Evolutionary conservation across 2,329 filamentous ascomycete genomes (phyloP), one percentile per base, ranked within the genome.

Genomic region (Colletotrichum cereale): DNA sequence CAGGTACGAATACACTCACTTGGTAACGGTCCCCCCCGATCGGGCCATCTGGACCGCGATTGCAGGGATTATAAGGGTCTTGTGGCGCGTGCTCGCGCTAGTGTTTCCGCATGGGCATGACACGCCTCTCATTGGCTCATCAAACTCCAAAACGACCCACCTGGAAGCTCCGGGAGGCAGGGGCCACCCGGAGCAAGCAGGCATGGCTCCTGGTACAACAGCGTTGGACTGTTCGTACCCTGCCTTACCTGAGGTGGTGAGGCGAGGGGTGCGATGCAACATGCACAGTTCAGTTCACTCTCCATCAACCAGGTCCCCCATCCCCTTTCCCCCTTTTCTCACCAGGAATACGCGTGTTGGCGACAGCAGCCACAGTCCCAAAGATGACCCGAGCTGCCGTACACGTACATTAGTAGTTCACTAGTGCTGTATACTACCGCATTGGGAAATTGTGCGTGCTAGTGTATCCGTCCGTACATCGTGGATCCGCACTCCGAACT

Each of bases 21-120:
- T 18, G 34, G 48, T 47, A 36, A 63, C 38, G 29, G 31, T 10
- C 11, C 57, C 57, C 63, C 68, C 65, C 61, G 65, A 66, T 66
- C 62, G 69, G 61, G 61, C 72, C 69, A 73, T 65, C 69, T 71
- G 65, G 65, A 56, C 61, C 56, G 40, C n/a, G 24, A 29, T 42
- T 38, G 50, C 64, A 66, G 62, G 72, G 72, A 48, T 52, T 44
- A 34, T 26, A 61, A 52, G 62, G 56, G 68, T 50, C 60, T 38
- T 24, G 55, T 36, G 62, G 61, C 44, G 55, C 48, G 73, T 74
- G 65, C 73, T 63, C 73, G 72, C 72, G 63, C 73, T 74, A 74
- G 73, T 74, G 73, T 74, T 74, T 74, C 72, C 52, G 56, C 65
- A 70, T 74, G 58, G 63, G 47, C 64, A 29, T 66, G n/a, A 31